Percentiles rank a stretch among this genome's conserved stretches.
Evolutionary conservation across 768 basidiomycete species (phyloP).

Genomic region (Auriscalpium microsporum): DNA sequence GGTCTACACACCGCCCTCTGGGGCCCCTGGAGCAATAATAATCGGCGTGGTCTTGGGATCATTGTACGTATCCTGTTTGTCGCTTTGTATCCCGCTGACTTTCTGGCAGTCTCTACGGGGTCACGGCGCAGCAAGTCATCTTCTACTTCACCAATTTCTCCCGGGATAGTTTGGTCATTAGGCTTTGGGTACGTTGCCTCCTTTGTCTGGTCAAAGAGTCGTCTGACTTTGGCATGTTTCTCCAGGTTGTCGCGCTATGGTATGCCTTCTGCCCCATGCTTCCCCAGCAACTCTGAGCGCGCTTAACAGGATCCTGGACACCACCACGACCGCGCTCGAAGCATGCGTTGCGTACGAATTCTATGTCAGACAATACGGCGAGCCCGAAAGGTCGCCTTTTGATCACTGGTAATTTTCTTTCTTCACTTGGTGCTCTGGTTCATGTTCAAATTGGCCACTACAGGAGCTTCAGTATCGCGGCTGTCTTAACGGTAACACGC

Average conservation of each 20-base stretch:
- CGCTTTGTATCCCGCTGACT: background rate
- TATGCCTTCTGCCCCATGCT: background rate
- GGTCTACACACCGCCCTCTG: too few relatives aligned
- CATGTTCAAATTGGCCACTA: too few relatives aligned
- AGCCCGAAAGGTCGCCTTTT: background rate
- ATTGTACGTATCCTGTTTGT: background rate
- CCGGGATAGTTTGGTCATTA: background rate
- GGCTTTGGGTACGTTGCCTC: background rate
- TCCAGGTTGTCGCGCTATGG: background rate
- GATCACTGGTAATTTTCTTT: background rate
- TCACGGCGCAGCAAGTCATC: background rate
- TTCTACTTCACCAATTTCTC: background rate
- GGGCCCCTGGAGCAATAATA: background rate
- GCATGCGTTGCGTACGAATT: background rate
- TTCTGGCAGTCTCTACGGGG: background rate
- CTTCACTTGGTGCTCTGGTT: too few relatives aligned
- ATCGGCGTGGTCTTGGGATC: background rate
- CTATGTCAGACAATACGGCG: background rate
- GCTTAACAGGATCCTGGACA: background rate
- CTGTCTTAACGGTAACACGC: background rate
- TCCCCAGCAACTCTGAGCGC: background rate
- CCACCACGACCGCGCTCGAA: background rate
- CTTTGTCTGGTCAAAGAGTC: background rate
- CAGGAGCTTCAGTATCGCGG: background rate
- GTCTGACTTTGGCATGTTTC: background rate